Evolutionary conservation across 2,329 filamentous ascomycete genomes (phyloP), one percentile per base, ranked within the genome.

Genomic region (Scorias spongiosa): DNA sequence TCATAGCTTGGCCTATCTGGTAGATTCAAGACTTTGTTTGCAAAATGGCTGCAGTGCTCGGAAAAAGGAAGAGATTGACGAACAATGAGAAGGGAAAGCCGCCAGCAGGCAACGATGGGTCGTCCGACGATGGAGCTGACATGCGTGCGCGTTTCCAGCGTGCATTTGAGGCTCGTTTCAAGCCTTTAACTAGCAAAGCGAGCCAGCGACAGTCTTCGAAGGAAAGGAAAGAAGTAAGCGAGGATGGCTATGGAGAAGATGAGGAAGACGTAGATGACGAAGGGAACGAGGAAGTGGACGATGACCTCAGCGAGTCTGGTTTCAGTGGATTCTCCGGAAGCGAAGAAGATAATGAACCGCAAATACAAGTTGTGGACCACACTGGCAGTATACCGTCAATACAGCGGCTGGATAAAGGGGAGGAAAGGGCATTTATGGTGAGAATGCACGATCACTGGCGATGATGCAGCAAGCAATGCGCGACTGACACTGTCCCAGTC

Each of bases 111-210:
- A 38, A 45, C 26, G 44, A 49, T 46, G 14, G 44, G 29, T 42
- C 48, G 38, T 49, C 50, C 2, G 53, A 59, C 40, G 53, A 59
- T 26, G 54, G 53, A 8, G 60, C 58, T n/a, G 72, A 79, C 46
- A 71, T 82, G 10, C 78, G 84, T 53, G 84, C 81, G 44, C 74
- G 88, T 46, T 84, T 98, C 56, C 78, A 80, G 46, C 77, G 76
- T 53, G 82, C 89, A 59, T 96, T 96, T 58, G 91, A 95, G 64
- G 76, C 84, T 26, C 80, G 83, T 58, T 96, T 95, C 66, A 76
- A 78, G 58, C 86, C 89, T 8, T 62, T 94, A 34, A 4, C 32
- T 15, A 5, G 15, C 12, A 69, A 69, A 36, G 60, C 63, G 2
- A 56, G 62, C 44, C 58, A 49, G 47, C 20, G 20, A 26, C 4